Base-by-base conservation (phyloP, 2,329 filamentous ascomycete genomes). In the Colletotrichum sansevieriae region DNA sequence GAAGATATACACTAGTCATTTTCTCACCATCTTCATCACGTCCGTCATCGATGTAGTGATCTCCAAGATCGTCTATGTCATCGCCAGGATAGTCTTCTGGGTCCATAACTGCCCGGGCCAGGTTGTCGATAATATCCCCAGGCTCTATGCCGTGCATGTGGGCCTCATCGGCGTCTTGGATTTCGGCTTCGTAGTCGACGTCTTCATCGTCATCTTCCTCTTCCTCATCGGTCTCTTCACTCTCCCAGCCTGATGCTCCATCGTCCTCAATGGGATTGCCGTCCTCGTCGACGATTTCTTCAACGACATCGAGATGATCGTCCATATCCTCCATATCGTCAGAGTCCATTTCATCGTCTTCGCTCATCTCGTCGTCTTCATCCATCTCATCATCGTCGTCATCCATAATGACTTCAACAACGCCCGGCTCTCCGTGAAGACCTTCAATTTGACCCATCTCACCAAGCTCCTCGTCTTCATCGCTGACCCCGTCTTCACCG, bases 361-460 rank as follows among this genome's bases (percentile, higher is more conserved):
- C 85, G 7, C 78, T 77, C 7, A 85, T 82, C 33, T 85, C 81
- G 22, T 88, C 88, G 12, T 89, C 87, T 41, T 89, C 87, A 2
- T 88, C 86, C 8, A 91, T 90, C n/a, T 88, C 87, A 3, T 89
- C 87, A 4, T 89, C 87, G 56, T 87, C 88, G 59, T 87, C 88
- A 59, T 92, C 92, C 84, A 98, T 92, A 70, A 97, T 93, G 73
- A 98, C 88, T 80, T 91, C 89, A 67, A 92, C 87, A 62, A 90
- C 84, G 25, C 83, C 86, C 52, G 88, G 85, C 52, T 91, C 87
- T 43, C 88, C 88, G 63, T 88, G 84, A 20, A 91, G 82, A 58
- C 88, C 92, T 82, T 97, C 95, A 59, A 98, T 92, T 43, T 93
- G 90, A 6, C 94, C 95, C 85, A 97, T 95, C 44, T 90, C 92